Evolutionary conservation across 805 yeast genomes (phyloP), one percentile per base, ranked within the genome.

Genomic region (Nadsonia fulvescens): DNA sequence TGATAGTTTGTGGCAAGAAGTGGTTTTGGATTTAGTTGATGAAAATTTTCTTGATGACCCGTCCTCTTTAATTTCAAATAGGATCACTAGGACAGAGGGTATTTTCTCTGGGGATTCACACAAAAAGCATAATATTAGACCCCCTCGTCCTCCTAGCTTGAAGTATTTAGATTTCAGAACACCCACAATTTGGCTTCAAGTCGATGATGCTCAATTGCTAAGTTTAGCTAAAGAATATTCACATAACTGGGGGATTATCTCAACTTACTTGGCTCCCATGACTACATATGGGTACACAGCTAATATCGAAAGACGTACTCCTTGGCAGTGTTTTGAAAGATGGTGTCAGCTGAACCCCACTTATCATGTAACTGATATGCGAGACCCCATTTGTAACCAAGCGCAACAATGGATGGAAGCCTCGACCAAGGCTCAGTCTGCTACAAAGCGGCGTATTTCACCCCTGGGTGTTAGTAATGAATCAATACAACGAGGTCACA

Each of bases 261-360:
- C 94, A 3, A 76, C 83, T 5, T 78, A 76, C 43, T 54, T 89
- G 46, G 63, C 75, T 23, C 62, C 72, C 2, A 58, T 63, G 26
- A 65, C 81, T 3, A 65, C 79, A 0, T 60, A 68, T 36, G 66
- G 73, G 8, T 82, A 79, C 46, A 65, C 70, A 19, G 76, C 96
- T 1, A 82, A 79, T 42, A 79, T 82, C 31, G 96, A 89, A 48
- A 66, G 95, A 42, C 64, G 98, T 42, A 89, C 96, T 0, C 92
- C 98, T 0, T 89, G 98, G 98, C 96, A 86, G 47, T 86, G 96
- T 47, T 89, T 89, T 54, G 98, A 89, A 49, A 58, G 98, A 37
- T 89, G 86, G 57, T 73, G 83, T 33, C 96, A 86, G 52, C 59
- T 89, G 37, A 81, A 78, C 40, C 94, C 86, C 32, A 71, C 73